phyloP scores from a whole-genome alignment of 306 rosid species.

The Trifolium repens region DNA sequence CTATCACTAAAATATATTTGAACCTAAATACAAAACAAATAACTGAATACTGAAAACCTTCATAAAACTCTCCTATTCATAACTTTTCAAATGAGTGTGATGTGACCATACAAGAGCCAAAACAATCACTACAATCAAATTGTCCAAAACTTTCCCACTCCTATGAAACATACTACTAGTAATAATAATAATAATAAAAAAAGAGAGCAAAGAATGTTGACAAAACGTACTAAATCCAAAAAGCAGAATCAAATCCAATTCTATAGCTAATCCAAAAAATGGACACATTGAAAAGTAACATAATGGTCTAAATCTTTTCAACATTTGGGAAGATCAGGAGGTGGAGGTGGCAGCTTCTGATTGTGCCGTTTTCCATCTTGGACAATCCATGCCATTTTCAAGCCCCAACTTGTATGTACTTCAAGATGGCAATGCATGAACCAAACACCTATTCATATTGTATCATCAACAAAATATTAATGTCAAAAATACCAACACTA shows the following conservation, averaged over 20 bases:
- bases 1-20: too few species aligned
- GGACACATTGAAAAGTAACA: conserved; percentile 24
- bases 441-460: conserved; percentile 71
- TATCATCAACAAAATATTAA: background rate
- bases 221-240: conserved; percentile 28
- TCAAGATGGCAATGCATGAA: conserved; percentile 87
- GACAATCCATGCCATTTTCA: conserved; percentile 86
- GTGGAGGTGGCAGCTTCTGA: conserved; percentile 84
- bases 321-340: conserved; percentile 80
- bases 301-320: conserved; percentile 16
- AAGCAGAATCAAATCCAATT: conserved; percentile 25
- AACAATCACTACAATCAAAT: conserved; percentile 23
- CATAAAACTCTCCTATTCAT: conserved; percentile 20
- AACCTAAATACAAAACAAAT: background rate
- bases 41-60: background rate
- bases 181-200: too few species aligned
- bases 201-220: background rate
- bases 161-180: background rate
- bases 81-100: conserved; percentile 8
- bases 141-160: conserved; percentile 3
- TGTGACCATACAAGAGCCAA: background rate
- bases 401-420: conserved; percentile 85
- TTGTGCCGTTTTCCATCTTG: conserved; percentile 62
- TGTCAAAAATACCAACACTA: background rate
- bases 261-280: conserved; percentile 25